Evolutionary conservation across 257 asterid species (phyloP).

Genomic region (Capsicum rhomboideum): DNA sequence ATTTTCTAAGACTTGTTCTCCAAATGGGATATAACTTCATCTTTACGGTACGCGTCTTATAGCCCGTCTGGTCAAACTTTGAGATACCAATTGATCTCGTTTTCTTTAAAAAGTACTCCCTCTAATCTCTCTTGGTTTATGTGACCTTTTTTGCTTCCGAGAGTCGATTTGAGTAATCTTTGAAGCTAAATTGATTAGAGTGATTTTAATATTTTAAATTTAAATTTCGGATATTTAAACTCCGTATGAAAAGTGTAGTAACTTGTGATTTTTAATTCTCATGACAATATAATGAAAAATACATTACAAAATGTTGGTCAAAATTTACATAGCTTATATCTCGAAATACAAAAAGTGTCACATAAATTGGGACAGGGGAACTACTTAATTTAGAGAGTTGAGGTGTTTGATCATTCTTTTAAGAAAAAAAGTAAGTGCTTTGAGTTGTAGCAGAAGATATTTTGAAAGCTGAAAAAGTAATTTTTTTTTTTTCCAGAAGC

Average conservation of each 20-base stretch:
- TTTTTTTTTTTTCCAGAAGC: background rate
- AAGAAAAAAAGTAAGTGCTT: background rate
- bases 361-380: background rate
- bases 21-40: constrained; percentile 41
- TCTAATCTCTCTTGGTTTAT: background rate
- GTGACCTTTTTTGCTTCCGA: background rate
- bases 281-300: background rate
- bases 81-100: background rate
- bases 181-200: background rate
- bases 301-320: background rate
- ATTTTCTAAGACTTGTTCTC: constrained; percentile 29
- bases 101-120: background rate
- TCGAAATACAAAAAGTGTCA: background rate
- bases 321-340: background rate
- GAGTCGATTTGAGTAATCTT: background rate
- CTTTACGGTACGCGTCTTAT: constrained; percentile 25
- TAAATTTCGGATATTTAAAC: background rate
- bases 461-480: background rate
- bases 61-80: background rate
- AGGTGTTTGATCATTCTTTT: background rate
- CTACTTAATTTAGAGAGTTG: background rate
- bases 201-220: background rate
- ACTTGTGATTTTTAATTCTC: background rate
- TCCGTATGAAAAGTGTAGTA: too few relatives aligned
- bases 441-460: background rate